These are phyloP conservation scores for Aquanectria penicillioides DNA, from an alignment of 2,329 filamentous ascomycete genomes.

Conservation along the genomic window DNA sequence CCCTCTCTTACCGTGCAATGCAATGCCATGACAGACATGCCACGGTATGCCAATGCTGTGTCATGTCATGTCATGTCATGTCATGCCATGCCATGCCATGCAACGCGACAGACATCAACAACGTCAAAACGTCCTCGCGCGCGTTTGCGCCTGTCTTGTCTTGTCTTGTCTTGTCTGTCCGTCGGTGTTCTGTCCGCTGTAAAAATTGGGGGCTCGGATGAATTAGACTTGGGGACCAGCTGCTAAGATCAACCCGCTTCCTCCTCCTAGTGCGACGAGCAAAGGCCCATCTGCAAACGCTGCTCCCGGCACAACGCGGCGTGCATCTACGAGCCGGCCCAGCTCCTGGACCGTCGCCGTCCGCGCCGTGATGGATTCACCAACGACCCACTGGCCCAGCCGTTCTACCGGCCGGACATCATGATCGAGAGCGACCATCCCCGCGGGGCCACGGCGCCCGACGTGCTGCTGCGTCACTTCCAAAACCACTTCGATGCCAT, in stretches of 20 bases:
- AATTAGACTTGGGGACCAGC: no score
- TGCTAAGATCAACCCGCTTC: not conserved
- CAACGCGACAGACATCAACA: no score
- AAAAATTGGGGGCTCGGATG: no score
- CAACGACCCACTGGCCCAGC: not conserved
- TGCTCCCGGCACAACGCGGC: not conserved
- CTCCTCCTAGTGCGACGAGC: conserved; percentile 6
- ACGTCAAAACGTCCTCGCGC: no score
- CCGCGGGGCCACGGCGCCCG: not conserved
- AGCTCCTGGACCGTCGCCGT: not conserved
- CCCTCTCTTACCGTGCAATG: not conserved
- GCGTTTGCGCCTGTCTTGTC: no score
- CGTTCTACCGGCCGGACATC: not conserved
- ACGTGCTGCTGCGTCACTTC: conserved; percentile 1
- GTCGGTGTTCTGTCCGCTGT: no score
- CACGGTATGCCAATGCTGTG: no score
- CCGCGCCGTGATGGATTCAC: not conserved
- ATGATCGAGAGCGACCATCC: not conserved
- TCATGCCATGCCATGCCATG: no score
- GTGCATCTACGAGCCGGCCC: conserved; percentile 9
- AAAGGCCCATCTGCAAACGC: not conserved
- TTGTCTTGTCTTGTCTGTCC: no score
- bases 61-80: no score
- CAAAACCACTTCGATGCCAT: conserved; percentile 6
- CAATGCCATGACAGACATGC: no score